phyloP scores from a whole-genome alignment of 2,329 filamentous ascomycete genomes.

The Talaromyces sp. region DNA sequence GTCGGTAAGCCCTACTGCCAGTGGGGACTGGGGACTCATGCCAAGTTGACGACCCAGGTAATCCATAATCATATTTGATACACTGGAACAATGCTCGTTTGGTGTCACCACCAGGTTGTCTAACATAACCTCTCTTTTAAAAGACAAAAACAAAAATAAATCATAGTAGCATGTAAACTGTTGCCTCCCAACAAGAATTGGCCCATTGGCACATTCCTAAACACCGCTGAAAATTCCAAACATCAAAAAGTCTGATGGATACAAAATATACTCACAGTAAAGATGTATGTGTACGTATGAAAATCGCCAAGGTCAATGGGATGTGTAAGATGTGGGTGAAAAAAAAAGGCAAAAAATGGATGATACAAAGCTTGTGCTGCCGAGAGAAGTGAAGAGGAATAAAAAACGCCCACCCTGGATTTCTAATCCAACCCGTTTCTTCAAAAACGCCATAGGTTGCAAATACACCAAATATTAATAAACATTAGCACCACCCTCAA shows the following conservation, averaged over 20 bases:
- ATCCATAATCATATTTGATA: not conserved
- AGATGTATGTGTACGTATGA: not conserved
- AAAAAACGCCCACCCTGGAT: not conserved
- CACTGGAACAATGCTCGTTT: not conserved
- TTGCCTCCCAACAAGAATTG: not conserved
- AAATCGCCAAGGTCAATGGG: not conserved
- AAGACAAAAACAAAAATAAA: not conserved
- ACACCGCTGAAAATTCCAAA: not conserved
- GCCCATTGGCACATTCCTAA: not conserved
- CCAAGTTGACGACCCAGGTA: no score
- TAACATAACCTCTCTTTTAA: not conserved
- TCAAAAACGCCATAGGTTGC: not conserved
- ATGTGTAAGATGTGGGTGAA: not conserved
- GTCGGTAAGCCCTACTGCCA: not conserved
- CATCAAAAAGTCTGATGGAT: not conserved
- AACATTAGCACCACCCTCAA: slow-evolving; percentile 1
- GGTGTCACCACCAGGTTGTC: not conserved
- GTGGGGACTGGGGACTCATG: not conserved
- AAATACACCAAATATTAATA: not conserved
- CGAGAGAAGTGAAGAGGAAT: not conserved
- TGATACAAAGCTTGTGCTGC: not conserved
- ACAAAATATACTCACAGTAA: not conserved
- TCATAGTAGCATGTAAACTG: not conserved
- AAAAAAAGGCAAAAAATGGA: not conserved
- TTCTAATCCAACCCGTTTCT: not conserved